These are phyloP conservation scores for Cetraspora pellucida DNA, from an alignment of 192 early-diverging fungal genomes.

Conservation along the genomic window DNA sequence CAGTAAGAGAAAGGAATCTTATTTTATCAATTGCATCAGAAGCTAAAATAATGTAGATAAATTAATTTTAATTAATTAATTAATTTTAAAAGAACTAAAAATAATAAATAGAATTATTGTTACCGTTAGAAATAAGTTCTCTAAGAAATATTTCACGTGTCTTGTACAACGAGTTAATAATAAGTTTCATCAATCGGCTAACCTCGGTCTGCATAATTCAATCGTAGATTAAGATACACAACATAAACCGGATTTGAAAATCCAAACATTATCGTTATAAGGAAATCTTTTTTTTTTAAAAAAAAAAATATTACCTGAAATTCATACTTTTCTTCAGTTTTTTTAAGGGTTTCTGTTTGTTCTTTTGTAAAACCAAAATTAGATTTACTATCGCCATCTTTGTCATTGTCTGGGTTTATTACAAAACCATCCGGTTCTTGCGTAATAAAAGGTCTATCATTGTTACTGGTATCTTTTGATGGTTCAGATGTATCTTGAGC, in stretches of 20 bases:
- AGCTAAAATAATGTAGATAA: slow-evolving; percentile 30
- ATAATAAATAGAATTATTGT: neutral
- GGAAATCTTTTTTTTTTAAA: neutral
- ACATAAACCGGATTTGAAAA: neutral
- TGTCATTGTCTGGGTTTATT: neutral
- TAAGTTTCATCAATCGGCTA: slow-evolving; percentile 86
- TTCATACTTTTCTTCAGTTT: slow-evolving; percentile 24
- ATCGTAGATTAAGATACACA: neutral
- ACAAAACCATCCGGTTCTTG: neutral
- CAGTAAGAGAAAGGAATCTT: slow-evolving; percentile 76
- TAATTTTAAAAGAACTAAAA: neutral
- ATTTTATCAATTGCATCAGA: slow-evolving; percentile 97
- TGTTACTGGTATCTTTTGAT: neutral
- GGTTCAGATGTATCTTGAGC: neutral
- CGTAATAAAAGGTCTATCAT: neutral
- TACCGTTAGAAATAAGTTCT: slow-evolving; percentile 91
- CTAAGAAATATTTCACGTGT: slow-evolving; percentile 94
- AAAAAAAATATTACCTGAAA: slow-evolving; percentile 27
- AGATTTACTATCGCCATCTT: neutral
- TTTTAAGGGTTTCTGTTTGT: slow-evolving; percentile 8
- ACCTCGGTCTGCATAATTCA: slow-evolving; percentile 74
- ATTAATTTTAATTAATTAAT: neutral
- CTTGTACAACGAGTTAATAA: slow-evolving; percentile 97
- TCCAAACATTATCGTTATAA: neutral
- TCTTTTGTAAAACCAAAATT: slow-evolving; percentile 13